phyloP scores from a whole-genome alignment of 2,329 filamentous ascomycete genomes.

The Aspergillus carbonarius region DNA sequence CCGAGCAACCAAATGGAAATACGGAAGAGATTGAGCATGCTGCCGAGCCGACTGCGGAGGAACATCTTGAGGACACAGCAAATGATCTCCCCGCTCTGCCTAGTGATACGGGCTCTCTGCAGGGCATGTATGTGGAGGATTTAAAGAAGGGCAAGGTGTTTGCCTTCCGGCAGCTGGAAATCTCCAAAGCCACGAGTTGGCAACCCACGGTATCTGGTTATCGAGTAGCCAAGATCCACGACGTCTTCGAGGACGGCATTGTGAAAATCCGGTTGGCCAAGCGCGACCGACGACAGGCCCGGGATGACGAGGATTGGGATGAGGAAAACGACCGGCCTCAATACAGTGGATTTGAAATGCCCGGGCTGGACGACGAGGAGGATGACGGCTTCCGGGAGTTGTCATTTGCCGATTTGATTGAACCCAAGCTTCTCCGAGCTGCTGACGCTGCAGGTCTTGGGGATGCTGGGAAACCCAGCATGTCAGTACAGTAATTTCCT shows the following conservation, averaged over 20 bases:
- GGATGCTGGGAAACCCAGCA: conserved; percentile 34
- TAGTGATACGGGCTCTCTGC: conserved; percentile 64
- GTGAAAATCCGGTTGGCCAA: conserved; percentile 67
- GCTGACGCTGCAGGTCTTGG: conserved; percentile 29
- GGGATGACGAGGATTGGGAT: conserved; percentile 50
- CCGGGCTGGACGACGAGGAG: conserved; percentile 58
- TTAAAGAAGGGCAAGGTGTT: conserved; percentile 41
- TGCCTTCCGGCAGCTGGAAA: conserved; percentile 48
- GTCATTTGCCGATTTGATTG: conserved; percentile 62
- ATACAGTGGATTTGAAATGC: conserved; percentile 77
- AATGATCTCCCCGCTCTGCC: conserved; percentile 51
- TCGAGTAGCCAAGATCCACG: conserved; percentile 65
- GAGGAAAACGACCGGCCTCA: conserved; percentile 67
- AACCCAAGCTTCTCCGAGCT: conserved; percentile 63
- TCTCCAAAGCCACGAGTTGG: conserved; percentile 50
- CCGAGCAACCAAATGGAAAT: conserved; percentile 28
- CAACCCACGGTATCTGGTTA: conserved; percentile 53
- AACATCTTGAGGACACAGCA: conserved; percentile 40
- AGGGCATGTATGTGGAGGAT: conserved; percentile 41
- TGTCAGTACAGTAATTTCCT: conserved; percentile 40
- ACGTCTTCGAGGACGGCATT: conserved; percentile 52
- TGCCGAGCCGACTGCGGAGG: neutral
- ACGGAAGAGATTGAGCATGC: conserved; percentile 19
- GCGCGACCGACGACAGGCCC: conserved; percentile 59
- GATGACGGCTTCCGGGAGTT: conserved; percentile 64